Evolutionary conservation across 2,329 filamentous ascomycete species (phyloP), one percentile per base, ranked within the genome.

Genomic region (Exophiala xenobiotica): DNA sequence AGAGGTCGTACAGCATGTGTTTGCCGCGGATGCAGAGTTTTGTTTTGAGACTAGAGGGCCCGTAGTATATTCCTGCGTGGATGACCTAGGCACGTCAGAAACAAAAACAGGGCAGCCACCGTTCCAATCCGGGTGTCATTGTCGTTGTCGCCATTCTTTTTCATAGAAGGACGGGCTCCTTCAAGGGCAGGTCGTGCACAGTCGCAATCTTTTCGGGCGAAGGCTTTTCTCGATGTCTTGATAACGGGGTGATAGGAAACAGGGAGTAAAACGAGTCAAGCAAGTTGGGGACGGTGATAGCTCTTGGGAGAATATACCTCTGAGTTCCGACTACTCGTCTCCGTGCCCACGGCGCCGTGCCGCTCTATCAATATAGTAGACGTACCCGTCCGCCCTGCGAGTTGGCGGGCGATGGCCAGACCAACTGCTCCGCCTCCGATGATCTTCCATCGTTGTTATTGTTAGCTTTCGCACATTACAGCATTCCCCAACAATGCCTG

Each of bases 1-100:
- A 96, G 35, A 95, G 81, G 3, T 76, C 78, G 71, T 99, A 99
- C 53, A 97, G 76, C 67, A 90, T 76, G 24, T 85, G 67, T 61
- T 85, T 85, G 53, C 93, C 93, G 24, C 76, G 74, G 58, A 96
- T 77, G 72, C 93, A 99, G 9, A 99, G 81, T 12, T 74, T 73
- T 1, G 91, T 90, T 72, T 99, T 99, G 46, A 96, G 81, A 1
- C 84, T 86, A 33, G 73, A 70, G 4, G 77, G 67, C 12, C 87
- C 88, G 70, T 96, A 96, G 78, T 96, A 97, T 58, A 97, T 79
- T 11, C 93, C 93, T 1, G 89, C 93, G 68, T 99, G 93, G 62
- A 99, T 95, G 49, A 97, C 92, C 81, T 83, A 53, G 20, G 3
- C n/a, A n/a, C n/a, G n/a, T n/a, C n/a, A n/a, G n/a, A n/a, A n/a